Evolutionary conservation across 345 rosid genomes (phyloP).

Genomic region (Melastoma malabathricum): DNA sequence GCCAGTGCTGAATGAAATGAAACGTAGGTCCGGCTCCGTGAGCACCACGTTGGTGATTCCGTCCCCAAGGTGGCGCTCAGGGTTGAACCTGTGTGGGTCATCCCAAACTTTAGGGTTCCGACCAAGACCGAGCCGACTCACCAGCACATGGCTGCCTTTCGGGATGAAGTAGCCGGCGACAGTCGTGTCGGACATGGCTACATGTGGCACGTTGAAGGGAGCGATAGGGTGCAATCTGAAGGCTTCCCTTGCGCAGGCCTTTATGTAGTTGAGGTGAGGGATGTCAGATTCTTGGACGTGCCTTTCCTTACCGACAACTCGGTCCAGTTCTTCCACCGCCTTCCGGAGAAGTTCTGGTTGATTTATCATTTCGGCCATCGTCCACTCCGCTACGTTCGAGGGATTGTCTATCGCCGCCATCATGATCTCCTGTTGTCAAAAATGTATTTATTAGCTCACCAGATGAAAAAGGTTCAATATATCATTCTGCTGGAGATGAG

Average conservation of each 20-base stretch:
- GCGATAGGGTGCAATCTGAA: constrained; percentile 34
- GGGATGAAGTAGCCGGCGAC: constrained; percentile 28
- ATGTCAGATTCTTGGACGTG: constrained; percentile 37
- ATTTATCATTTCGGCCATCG: constrained; percentile 34
- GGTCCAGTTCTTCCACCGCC: constrained; percentile 30
- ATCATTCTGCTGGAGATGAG: not conserved
- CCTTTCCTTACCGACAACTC: constrained; percentile 28
- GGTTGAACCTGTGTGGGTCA: constrained; percentile 4
- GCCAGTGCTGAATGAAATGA: constrained; percentile 40
- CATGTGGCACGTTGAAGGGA: constrained; percentile 32
- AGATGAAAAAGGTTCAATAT: too few relatives aligned
- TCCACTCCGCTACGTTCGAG: constrained; percentile 35
- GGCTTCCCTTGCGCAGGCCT: constrained; percentile 25
- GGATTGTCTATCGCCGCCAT: constrained; percentile 34
- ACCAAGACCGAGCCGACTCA: constrained; percentile 33
- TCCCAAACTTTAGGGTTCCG: constrained; percentile 24
- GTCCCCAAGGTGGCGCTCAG: constrained; percentile 13
- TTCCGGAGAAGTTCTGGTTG: constrained; percentile 23
- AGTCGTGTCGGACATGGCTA: constrained; percentile 20
- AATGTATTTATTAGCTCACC: too few relatives aligned
- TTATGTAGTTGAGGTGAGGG: constrained; percentile 24
- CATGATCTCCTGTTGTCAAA: constrained; percentile 18
- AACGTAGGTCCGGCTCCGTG: constrained; percentile 26
- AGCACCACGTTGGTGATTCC: not conserved
- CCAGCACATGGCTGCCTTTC: constrained; percentile 28